These are phyloP conservation scores for Globisporangium carolinianum DNA, from an alignment of 352 stramenopile genomes.

Conservation along the genomic window DNA sequence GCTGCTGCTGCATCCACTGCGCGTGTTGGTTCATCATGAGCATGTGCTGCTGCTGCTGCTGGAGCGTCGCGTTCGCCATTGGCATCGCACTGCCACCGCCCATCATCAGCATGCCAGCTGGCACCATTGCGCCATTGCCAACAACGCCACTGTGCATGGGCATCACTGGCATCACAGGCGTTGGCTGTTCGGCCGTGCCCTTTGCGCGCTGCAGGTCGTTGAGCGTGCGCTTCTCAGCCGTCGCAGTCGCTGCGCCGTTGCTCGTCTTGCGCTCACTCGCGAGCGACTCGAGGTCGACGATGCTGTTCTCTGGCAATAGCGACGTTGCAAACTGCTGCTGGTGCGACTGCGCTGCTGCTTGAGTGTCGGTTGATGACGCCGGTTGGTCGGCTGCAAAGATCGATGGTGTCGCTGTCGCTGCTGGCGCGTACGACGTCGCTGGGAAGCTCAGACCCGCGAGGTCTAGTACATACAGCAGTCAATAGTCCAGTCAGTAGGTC, in stretches of 20 bases:
- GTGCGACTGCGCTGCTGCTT: constrained; percentile 1
- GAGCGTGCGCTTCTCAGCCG: constrained; percentile 36
- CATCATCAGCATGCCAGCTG: constrained; percentile 30
- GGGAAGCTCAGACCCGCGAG: constrained; percentile 48
- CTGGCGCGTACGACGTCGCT: constrained; percentile 8
- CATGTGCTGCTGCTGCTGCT: constrained; percentile 18
- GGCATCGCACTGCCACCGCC: constrained; percentile 20
- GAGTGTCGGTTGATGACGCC: too few relatives aligned
- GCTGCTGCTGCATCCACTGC: constrained; percentile 9
- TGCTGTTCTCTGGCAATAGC: constrained; percentile 57
- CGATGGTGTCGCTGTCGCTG: not conserved
- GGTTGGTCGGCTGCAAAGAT: not conserved
- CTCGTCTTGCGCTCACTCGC: constrained; percentile 47
- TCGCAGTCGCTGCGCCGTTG: constrained; percentile 10
- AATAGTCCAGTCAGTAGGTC: not conserved
- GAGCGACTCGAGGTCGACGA: constrained; percentile 51
- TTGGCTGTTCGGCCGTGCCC: constrained; percentile 18
- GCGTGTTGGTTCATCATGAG: constrained; percentile 17
- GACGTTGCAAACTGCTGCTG: constrained; percentile 34
- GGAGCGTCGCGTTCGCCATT: not conserved
- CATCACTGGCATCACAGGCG: constrained; percentile 36
- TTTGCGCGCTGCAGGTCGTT: constrained; percentile 56
- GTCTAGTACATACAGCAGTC: constrained; percentile 13
- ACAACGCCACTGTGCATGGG: constrained; percentile 6
- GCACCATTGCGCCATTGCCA: constrained; percentile 3